Percentiles rank a stretch among this genome's conserved stretches.
These are phyloP conservation scores for Calonectria naviculata DNA, from an alignment of 2,329 filamentous ascomycete genomes.

Conservation along the genomic window DNA sequence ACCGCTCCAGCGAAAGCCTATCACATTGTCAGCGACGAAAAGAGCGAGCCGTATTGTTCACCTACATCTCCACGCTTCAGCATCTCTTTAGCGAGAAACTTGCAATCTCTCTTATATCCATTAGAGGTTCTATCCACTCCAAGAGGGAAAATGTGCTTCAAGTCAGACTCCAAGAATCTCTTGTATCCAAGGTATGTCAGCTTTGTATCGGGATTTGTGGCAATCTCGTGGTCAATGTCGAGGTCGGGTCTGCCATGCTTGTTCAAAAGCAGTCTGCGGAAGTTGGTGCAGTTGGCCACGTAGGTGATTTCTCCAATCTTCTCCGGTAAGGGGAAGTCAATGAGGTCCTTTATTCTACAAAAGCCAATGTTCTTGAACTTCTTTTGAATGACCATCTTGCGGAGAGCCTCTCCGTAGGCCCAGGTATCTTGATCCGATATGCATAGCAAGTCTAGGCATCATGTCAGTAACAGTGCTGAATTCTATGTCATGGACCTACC, in stretches of 20 bases:
- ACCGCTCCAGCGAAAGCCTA: conserved; percentile 45
- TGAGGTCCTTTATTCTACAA: conserved; percentile 56
- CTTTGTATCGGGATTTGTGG: conserved; percentile 38
- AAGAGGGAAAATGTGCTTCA: conserved; percentile 42
- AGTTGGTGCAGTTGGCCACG: conserved; percentile 44
- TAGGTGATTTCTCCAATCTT: conserved; percentile 55
- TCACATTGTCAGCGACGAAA: background rate
- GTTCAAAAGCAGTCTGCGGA: conserved; percentile 43
- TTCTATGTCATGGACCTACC: conserved; percentile 46
- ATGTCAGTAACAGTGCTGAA: background rate
- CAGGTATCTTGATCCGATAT: conserved; percentile 60
- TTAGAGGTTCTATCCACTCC: conserved; percentile 30
- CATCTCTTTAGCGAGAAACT: conserved; percentile 46
- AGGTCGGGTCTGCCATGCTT: conserved; percentile 35
- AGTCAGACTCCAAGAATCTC: conserved; percentile 43
- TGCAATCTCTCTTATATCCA: conserved; percentile 39
- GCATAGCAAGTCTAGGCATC: conserved; percentile 55
- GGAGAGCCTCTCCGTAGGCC: conserved; percentile 59
- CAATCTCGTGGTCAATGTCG: conserved; percentile 43
- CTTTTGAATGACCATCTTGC: conserved; percentile 50
- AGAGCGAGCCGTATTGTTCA: background rate
- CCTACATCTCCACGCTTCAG: conserved; percentile 43
- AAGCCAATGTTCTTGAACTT: conserved; percentile 56
- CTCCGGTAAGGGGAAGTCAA: conserved; percentile 51
- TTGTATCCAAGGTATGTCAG: conserved; percentile 45